Conservation (phyloP, 257 asterid species). For the Petunia secreta region DNA sequence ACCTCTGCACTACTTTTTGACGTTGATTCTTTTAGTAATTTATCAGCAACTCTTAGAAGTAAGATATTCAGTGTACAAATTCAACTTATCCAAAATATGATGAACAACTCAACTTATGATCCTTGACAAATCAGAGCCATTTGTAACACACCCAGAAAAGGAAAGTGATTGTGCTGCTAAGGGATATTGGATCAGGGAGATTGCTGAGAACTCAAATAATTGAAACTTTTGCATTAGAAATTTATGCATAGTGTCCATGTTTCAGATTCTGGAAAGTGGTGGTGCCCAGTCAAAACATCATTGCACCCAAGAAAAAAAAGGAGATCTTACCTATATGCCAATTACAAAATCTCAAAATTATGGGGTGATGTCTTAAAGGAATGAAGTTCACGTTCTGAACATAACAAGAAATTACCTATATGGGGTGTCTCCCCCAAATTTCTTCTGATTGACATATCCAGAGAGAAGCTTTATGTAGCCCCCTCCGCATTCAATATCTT, state of each 20-base stretch:
- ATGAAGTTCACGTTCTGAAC: neutral
- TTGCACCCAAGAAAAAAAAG: neutral
- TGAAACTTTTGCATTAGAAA: neutral
- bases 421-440: slow-evolving; percentile 98
- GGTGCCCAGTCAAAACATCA: neutral
- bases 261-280: neutral
- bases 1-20: neutral
- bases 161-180: neutral
- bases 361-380: neutral
- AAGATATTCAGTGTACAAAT: neutral
- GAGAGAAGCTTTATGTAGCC: slow-evolving; percentile 94
- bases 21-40: neutral
- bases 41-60: neutral
- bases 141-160: neutral
- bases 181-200: neutral
- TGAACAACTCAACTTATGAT: neutral
- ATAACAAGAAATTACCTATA: slow-evolving; percentile 56
- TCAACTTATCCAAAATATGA: neutral
- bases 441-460: slow-evolving; percentile 93
- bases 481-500: slow-evolving; percentile 98
- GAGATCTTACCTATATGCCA: neutral
- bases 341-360: neutral
- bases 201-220: neutral
- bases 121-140: neutral
- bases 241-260: neutral